Conservation (phyloP, 306 rosid species). For the Malus sylvestris region DNA sequence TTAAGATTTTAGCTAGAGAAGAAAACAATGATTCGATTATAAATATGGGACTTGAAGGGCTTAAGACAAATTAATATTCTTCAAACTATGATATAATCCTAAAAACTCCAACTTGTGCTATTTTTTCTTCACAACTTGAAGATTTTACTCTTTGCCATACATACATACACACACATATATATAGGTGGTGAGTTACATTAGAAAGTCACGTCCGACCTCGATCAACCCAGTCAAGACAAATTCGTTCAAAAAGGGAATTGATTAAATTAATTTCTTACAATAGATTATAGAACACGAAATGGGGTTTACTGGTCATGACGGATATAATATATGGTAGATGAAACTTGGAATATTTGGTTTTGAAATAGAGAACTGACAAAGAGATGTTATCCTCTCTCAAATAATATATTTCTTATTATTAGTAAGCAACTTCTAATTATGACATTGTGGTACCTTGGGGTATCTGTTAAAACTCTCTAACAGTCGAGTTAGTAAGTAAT, state of each 20-base stretch:
- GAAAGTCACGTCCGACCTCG: slow-evolving; percentile 11
- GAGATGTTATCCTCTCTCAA: not conserved
- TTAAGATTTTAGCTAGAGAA: no score
- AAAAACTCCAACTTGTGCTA: no score
- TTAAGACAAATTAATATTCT: no score
- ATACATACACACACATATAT: not conserved
- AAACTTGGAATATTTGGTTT: not conserved
- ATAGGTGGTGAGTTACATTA: slow-evolving; percentile 25
- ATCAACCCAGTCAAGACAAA: not conserved
- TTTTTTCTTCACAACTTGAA: not conserved
- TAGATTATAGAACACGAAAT: slow-evolving; percentile 19
- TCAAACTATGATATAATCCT: no score
- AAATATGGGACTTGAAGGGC: no score
- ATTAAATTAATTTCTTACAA: not conserved
- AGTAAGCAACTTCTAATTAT: no score
- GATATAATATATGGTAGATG: not conserved
- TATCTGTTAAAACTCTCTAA: no score
- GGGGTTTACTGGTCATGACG: not conserved
- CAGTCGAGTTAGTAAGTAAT: no score
- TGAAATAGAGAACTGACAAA: not conserved
- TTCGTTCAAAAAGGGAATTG: not conserved
- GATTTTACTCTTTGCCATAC: not conserved
- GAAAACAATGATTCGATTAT: no score
- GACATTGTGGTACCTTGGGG: no score
- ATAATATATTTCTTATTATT: not conserved